Evolutionary conservation across 257 asterid species (phyloP).

Genomic region (Solanum pinnatisectum): DNA sequence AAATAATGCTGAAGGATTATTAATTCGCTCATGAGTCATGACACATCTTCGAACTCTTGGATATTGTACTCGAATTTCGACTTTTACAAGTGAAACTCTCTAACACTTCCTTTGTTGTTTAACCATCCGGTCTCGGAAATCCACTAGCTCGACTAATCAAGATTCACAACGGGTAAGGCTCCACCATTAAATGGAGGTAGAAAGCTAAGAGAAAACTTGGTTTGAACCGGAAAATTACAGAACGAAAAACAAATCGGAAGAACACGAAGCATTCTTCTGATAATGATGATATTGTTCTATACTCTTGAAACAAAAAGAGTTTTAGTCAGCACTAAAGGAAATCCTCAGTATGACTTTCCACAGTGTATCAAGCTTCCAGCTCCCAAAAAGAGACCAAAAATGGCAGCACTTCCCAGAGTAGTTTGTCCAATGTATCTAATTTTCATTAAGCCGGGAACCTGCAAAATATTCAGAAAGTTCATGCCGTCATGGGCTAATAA

Average conservation of each 20-base stretch:
- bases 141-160: background rate
- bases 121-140: background rate
- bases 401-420: conserved; percentile 60
- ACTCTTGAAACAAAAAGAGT: background rate
- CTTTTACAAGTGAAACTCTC: background rate
- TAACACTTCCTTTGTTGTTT: background rate
- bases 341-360: conserved; percentile 52
- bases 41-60: background rate
- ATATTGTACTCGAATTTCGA: background rate
- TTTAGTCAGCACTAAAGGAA: background rate
- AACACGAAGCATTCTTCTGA: background rate
- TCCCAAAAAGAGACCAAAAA: background rate
- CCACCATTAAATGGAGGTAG: background rate
- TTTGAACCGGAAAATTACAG: background rate
- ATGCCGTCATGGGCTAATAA: background rate
- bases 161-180: background rate
- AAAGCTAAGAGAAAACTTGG: background rate
- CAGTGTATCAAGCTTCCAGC: conserved; percentile 54
- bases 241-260: background rate
- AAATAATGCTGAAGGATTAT: background rate
- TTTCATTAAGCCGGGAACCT: conserved; percentile 79
- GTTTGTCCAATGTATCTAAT: conserved; percentile 79
- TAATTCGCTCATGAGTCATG: background rate
- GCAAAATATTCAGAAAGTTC: conserved; percentile 7
- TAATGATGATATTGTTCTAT: background rate